A percentile compares a stretch with the other conserved stretches of the same genome.
phyloP scores from a whole-genome alignment of 148 eudicot genomes.

The Selenicereus undatus region DNA sequence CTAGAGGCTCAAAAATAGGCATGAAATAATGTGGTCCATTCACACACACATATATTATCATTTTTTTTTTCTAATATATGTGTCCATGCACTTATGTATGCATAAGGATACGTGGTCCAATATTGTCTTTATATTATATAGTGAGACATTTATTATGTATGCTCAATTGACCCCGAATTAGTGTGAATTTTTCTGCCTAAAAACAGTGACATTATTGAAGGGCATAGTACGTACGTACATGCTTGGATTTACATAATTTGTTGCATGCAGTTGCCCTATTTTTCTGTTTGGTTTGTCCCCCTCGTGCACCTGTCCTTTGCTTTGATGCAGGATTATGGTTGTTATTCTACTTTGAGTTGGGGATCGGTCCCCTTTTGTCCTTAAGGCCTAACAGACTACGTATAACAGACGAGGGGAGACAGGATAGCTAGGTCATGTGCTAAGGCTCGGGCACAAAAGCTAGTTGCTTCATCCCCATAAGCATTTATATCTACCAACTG shows the following conservation, averaged over 20 bases:
- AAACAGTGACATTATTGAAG: slow-evolving; percentile 1
- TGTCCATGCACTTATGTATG: background rate
- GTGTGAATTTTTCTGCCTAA: background rate
- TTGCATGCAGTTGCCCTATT: background rate
- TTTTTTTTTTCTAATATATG: background rate
- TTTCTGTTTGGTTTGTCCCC: slow-evolving; percentile 1
- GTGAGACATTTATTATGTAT: background rate
- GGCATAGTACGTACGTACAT: background rate
- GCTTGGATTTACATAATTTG: background rate
- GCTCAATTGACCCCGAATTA: background rate
- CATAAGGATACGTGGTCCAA: background rate
- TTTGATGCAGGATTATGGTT: background rate
- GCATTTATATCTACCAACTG: too few species aligned
- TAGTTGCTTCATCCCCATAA: too few species aligned
- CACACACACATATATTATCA: background rate
- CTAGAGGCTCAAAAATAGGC: slow-evolving; percentile 1
- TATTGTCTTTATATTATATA: background rate
- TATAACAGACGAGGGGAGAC: too few species aligned
- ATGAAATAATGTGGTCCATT: slow-evolving; percentile 4
- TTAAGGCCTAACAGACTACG: too few species aligned
- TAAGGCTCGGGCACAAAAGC: too few species aligned
- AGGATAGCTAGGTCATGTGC: too few species aligned
- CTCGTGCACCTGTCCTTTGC: background rate
- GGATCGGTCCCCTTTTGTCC: background rate
- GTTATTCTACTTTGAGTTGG: background rate